These are phyloP conservation scores for Flaveria floridana DNA, from an alignment of 140 eudicot species.

Conservation along the genomic window DNA sequence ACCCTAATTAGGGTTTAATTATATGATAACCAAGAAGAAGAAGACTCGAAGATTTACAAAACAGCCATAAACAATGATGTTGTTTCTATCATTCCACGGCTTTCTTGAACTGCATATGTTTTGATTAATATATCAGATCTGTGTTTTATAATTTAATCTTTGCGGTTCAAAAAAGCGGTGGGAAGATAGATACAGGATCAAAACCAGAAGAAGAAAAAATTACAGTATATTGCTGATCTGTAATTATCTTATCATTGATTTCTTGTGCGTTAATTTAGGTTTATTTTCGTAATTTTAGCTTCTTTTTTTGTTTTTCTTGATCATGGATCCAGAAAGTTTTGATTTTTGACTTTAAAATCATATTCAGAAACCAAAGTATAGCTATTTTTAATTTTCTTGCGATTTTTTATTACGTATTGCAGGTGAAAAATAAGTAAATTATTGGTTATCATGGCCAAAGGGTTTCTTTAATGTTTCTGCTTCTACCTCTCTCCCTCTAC, in stretches of 20 bases:
- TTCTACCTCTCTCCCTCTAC: not conserved
- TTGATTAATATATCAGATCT: not conserved
- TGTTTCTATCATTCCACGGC: constrained; percentile 80
- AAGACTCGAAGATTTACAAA: constrained; percentile 6
- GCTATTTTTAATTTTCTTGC: not conserved
- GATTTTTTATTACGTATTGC: not conserved
- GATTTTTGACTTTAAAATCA: not conserved
- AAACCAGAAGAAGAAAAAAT: constrained; percentile 1
- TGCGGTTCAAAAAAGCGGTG: constrained; percentile 90
- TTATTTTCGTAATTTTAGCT: not conserved
- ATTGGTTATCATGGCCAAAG: constrained; percentile 11
- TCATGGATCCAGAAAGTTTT: not conserved
- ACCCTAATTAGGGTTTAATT: constrained; percentile 46
- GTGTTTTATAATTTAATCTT: constrained; percentile 22
- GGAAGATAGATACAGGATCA: constrained; percentile 64
- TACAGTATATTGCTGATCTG: not conserved
- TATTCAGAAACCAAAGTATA: not conserved
- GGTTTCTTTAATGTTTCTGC: not conserved
- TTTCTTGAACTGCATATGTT: constrained; percentile 78
- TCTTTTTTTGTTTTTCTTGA: not conserved
- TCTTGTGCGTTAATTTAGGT: not conserved
- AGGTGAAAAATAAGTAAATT: not conserved
- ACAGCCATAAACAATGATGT: constrained; percentile 33
- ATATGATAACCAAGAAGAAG: not conserved
- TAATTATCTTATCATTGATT: too few species aligned